phyloP scores from a whole-genome alignment of 768 basidiomycete species.

The Suillus ampliporus region DNA sequence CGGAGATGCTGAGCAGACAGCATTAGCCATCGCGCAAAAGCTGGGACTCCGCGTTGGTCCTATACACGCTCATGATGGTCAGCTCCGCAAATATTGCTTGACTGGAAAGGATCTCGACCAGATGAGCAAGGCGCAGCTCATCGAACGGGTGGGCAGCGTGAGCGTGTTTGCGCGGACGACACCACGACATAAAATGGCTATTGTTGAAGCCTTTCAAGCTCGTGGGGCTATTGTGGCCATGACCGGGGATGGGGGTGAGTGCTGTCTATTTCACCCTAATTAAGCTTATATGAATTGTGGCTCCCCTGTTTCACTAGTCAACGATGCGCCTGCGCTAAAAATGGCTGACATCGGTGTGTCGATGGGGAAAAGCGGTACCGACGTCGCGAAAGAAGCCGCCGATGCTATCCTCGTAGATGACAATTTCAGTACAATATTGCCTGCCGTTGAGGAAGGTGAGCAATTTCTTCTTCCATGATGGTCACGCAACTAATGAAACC shows the following conservation, averaged over 20 bases:
- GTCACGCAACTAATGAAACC: conserved; percentile 3
- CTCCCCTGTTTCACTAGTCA: conserved; percentile 54
- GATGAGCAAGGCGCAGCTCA: conserved; percentile 80
- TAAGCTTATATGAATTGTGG: neutral
- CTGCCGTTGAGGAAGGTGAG: conserved; percentile 91
- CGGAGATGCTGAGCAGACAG: conserved; percentile 91
- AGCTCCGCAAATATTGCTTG: conserved; percentile 52
- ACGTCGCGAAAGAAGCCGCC: conserved; percentile 98
- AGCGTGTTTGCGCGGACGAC: conserved; percentile 96
- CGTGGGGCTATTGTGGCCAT: conserved; percentile 92
- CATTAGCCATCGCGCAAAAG: conserved; percentile 84
- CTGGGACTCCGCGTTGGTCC: conserved; percentile 78
- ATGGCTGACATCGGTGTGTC: conserved; percentile 98
- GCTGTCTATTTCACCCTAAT: conserved; percentile 1
- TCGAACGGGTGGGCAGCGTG: conserved; percentile 80
- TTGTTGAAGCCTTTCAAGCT: conserved; percentile 91
- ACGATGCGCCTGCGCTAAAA: conserved; percentile 95
- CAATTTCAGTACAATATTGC: conserved; percentile 93
- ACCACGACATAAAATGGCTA: conserved; percentile 97
- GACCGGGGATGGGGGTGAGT: conserved; percentile 94
- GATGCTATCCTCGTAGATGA: conserved; percentile 98
- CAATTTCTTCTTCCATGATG: neutral
- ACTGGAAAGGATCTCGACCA: conserved; percentile 86
- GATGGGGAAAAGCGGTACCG: conserved; percentile 98
- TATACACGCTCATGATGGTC: conserved; percentile 38